phyloP scores from a whole-genome alignment of 2,329 filamentous ascomycete species.

The Verticillium nubilum region DNA sequence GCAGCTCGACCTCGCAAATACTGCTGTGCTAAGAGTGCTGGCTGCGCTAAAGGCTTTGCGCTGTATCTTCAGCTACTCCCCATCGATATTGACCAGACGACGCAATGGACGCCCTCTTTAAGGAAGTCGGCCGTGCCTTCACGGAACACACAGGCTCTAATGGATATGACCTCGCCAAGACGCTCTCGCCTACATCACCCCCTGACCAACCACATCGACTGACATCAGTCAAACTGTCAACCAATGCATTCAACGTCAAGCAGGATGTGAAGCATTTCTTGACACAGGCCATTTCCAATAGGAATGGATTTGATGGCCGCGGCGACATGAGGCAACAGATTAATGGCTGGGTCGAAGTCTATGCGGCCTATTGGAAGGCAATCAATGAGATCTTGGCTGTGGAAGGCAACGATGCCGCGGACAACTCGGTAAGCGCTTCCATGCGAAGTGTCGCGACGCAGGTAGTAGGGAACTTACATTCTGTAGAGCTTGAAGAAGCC shows the following conservation, averaged over 20 bases:
- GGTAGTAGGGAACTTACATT: not conserved
- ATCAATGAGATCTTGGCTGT: slow-evolving; percentile 65
- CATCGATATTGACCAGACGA: slow-evolving; percentile 13
- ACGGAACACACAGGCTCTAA: slow-evolving; percentile 58
- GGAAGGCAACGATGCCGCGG: slow-evolving; percentile 41
- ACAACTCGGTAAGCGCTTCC: slow-evolving; percentile 19
- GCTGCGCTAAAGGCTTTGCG: not conserved
- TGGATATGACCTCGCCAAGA: slow-evolving; percentile 69
- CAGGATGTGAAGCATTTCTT: slow-evolving; percentile 70
- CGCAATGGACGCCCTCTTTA: slow-evolving; percentile 68
- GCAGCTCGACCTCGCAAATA: not conserved
- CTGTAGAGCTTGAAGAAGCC: slow-evolving; percentile 19
- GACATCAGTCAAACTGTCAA: slow-evolving; percentile 64
- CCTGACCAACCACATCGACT: slow-evolving; percentile 59
- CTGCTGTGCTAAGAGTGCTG: not conserved
- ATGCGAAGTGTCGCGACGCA: not conserved
- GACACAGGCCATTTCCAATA: slow-evolving; percentile 36
- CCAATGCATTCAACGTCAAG: slow-evolving; percentile 60
- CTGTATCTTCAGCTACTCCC: not conserved
- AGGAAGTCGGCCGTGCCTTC: slow-evolving; percentile 68
- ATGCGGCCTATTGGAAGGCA: slow-evolving; percentile 78
- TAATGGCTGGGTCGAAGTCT: slow-evolving; percentile 83
- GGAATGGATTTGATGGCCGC: slow-evolving; percentile 9
- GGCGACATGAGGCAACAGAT: slow-evolving; percentile 47
- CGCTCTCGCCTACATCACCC: slow-evolving; percentile 66